Percentiles rank a stretch among this genome's conserved stretches.
phyloP scores from a whole-genome alignment of 2,329 filamentous ascomycete genomes.

The Nemania abortiva region DNA sequence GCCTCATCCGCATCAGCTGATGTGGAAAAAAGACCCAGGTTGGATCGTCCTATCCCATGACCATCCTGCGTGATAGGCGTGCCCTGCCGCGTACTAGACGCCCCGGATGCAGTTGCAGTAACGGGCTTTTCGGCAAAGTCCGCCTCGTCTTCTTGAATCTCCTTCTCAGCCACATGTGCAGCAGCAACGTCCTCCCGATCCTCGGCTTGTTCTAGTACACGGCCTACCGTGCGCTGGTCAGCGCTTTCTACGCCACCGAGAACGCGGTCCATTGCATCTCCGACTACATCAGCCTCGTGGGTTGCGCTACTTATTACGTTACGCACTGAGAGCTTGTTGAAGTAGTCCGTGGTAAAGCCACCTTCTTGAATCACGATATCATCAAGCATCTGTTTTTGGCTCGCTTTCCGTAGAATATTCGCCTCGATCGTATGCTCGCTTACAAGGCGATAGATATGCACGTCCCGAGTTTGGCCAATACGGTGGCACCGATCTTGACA shows the following conservation, averaged over 20 bases:
- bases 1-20: slow-evolving; percentile 53
- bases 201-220: slow-evolving; percentile 88
- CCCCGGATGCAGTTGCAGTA: slow-evolving; percentile 59
- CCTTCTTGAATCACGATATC: slow-evolving; percentile 99
- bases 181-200: slow-evolving; percentile 92
- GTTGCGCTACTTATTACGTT: slow-evolving; percentile 74
- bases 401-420: slow-evolving; percentile 95
- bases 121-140: slow-evolving; percentile 80
- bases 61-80: slow-evolving; percentile 59
- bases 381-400: slow-evolving; percentile 97
- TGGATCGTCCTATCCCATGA: slow-evolving; percentile 50
- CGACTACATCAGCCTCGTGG: slow-evolving; percentile 63
- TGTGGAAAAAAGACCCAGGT: slow-evolving; percentile 55
- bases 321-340: slow-evolving; percentile 79
- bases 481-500: slow-evolving; percentile 97
- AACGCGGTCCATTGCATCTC: slow-evolving; percentile 85
- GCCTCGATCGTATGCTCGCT: slow-evolving; percentile 97
- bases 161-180: slow-evolving; percentile 87
- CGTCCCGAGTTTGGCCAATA: slow-evolving; percentile 96
- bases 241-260: slow-evolving; percentile 74
- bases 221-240: slow-evolving; percentile 72
- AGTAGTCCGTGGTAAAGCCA: slow-evolving; percentile 96
- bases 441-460: slow-evolving; percentile 95
- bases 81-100: slow-evolving; percentile 64
- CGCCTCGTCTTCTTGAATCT: slow-evolving; percentile 86